Evolutionary conservation across 352 stramenopile species (phyloP).

Genomic region (Phytophthora aleatoria): DNA sequence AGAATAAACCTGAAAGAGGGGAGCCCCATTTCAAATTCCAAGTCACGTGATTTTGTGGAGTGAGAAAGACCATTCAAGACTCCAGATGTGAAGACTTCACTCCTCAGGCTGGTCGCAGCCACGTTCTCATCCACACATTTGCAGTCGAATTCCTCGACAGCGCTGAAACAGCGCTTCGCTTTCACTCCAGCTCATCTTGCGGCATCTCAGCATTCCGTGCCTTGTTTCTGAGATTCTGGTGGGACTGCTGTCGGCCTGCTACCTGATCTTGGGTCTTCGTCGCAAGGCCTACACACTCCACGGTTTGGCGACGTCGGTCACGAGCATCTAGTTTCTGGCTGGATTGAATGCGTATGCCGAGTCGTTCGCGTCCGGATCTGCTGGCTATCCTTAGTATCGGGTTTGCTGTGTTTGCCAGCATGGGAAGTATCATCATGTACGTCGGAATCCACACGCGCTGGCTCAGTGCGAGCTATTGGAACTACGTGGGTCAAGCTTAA

Average conservation of each 20-base stretch:
- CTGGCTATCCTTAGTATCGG: slow-evolving; percentile 27
- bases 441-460: slow-evolving; percentile 44
- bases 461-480: slow-evolving; percentile 45
- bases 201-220: slow-evolving; percentile 39
- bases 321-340: slow-evolving; percentile 41
- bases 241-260: slow-evolving; percentile 75
- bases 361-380: slow-evolving; percentile 3
- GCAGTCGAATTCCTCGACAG: slow-evolving; percentile 32
- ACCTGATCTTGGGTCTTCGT: slow-evolving; percentile 75
- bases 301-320: slow-evolving; percentile 39
- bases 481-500: slow-evolving; percentile 38
- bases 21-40: no score
- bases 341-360: slow-evolving; percentile 33
- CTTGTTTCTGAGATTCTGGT: slow-evolving; percentile 79
- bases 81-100: no score
- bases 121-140: slow-evolving; percentile 48
- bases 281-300: slow-evolving; percentile 80
- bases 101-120: slow-evolving; percentile 38
- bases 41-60: no score
- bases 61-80: no score
- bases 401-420: slow-evolving; percentile 25
- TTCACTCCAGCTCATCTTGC: slow-evolving; percentile 27
- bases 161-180: slow-evolving; percentile 37
- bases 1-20: no score
- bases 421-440: slow-evolving; percentile 43